Evolutionary conservation across 176 grass and related monocot species (phyloP).

Genomic region (Alopecurus myosuroides): DNA sequence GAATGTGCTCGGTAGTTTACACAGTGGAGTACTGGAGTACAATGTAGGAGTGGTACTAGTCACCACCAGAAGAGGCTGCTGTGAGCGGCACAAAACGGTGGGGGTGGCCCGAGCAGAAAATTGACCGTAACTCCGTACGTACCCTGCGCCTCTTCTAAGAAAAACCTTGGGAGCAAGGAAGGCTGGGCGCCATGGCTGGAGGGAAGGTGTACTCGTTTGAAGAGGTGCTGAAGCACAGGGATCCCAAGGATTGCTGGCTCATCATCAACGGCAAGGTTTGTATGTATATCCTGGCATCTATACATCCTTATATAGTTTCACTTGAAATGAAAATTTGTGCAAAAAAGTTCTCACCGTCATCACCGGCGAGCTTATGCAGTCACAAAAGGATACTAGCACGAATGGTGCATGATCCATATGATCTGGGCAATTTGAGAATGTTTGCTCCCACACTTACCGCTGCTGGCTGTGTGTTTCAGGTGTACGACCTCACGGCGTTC

Average conservation of each 20-base stretch:
- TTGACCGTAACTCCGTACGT: neutral
- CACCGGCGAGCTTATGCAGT: too few species aligned
- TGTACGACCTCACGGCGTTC: constrained; percentile 85
- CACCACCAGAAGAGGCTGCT: neutral
- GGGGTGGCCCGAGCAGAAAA: too few species aligned
- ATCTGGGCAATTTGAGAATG: too few species aligned
- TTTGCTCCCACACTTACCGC: neutral
- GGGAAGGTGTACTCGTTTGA: constrained; percentile 53
- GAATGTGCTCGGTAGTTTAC: neutral
- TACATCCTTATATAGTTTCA: too few species aligned
- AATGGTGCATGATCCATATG: too few species aligned
- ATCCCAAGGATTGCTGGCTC: constrained; percentile 72
- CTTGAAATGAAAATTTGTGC: neutral
- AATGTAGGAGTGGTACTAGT: too few species aligned
- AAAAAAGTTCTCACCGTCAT: too few species aligned
- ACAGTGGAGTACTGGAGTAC: too few species aligned
- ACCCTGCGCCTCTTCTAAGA: too few species aligned
- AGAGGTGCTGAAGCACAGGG: constrained; percentile 64
- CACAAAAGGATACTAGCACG: too few species aligned
- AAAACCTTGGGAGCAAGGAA: neutral
- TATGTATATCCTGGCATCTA: too few species aligned
- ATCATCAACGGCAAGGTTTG: constrained; percentile 73
- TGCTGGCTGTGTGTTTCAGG: constrained; percentile 34
- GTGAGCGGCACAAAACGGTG: too few species aligned
- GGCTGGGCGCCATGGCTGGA: constrained; percentile 34